Percentiles rank a stretch among this genome's conserved stretches.
Evolutionary conservation across 371 early-diverging fungal species (phyloP).

Genomic region (Syncephalastrum contaminatum): DNA sequence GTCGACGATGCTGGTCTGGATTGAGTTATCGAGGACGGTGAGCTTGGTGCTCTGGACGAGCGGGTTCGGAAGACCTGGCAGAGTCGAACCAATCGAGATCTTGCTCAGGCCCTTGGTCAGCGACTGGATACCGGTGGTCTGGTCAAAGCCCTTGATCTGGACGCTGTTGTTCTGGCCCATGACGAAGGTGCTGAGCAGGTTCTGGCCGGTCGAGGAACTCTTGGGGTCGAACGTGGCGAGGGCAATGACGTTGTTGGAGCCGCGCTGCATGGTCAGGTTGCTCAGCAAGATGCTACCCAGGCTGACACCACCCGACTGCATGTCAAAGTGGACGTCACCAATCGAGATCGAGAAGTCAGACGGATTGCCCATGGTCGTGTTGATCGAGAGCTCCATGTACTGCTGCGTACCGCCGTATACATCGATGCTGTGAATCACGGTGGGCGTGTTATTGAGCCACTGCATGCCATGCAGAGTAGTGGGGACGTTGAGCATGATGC

Average conservation of each 20-base stretch:
- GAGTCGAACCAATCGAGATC: constrained; percentile 37
- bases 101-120: constrained; percentile 44
- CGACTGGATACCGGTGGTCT: constrained; percentile 46
- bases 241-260: constrained; percentile 42
- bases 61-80: constrained; percentile 47
- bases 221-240: constrained; percentile 47
- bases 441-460: constrained; percentile 54
- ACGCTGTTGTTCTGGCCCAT: constrained; percentile 50
- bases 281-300: constrained; percentile 51
- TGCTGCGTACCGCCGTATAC: constrained; percentile 55
- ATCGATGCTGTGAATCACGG: constrained; percentile 49
- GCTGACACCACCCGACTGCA: constrained; percentile 33
- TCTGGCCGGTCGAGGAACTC: constrained; percentile 41
- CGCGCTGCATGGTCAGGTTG: constrained; percentile 43
- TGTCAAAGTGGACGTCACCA: constrained; percentile 45
- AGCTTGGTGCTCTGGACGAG: constrained; percentile 46
- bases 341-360: constrained; percentile 52
- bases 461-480: constrained; percentile 56
- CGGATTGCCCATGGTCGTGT: constrained; percentile 57
- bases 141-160: constrained; percentile 40
- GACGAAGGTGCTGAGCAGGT: constrained; percentile 50
- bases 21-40: constrained; percentile 38
- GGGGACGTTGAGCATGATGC: constrained; percentile 54
- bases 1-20: constrained; percentile 39
- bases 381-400: constrained; percentile 47